Base-by-base conservation (phyloP, 257 asterid genomes). In the Ilex asprella region DNA sequence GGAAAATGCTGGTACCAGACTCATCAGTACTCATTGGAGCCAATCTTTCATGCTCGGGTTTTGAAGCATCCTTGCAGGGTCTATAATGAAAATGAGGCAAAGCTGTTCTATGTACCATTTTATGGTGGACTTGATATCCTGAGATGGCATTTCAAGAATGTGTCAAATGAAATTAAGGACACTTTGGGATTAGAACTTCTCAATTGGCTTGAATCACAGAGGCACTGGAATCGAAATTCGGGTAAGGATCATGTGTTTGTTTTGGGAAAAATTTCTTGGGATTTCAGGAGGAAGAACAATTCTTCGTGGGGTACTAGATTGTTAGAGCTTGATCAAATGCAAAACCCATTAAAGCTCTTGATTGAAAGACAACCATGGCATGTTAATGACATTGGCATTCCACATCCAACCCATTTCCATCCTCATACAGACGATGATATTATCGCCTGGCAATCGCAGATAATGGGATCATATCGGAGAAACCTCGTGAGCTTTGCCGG, bases 61-160 rank as follows among this genome's bases (percentile, higher is more conserved):
- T 68, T 79, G 49, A 84, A 78, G 39, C 95, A 87, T 74, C 86
- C 85, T 10, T 87, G 95, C 58, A 79, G 91, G 67, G 88, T 85
- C 21, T 62, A 72, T 59, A 60, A 78, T 61, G 66, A 67, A 31
- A 68, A 69, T 16, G 70, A 74, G 35, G 95, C 94, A 10, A 77
- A 60, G 66, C 77, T 87, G 6, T 82, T 87, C 56, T 84, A 82
- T 30, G 94, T 87, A 7, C 95, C 95, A 0, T 87, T 73, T 59
- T 87, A 87, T 32, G 91, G 84, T 0, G 94, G 95, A 16, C 85
- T 87, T 3, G 95, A 87, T 51, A 62, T 82, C 66, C 46, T 87
- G 51, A 74, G 94, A 70, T 82, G 94, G 94, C 90, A 84, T 63
- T 87, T 87, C 94, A 84, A 79, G 81, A 82, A 82, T 30, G 85